Evolutionary conservation across 306 rosid species (phyloP).

Genomic region (Betula pendula): DNA sequence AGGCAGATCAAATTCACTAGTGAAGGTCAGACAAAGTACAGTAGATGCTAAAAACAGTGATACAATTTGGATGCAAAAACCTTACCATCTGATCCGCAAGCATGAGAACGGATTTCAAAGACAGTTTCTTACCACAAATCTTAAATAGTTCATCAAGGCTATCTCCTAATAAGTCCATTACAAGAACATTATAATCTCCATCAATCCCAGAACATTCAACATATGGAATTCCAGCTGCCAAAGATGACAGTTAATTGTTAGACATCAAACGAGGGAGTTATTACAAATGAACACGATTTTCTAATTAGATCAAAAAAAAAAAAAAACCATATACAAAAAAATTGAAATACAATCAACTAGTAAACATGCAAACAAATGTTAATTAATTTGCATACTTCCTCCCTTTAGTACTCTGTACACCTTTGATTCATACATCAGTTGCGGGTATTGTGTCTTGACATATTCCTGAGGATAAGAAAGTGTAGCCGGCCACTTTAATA

Average conservation of each 20-base stretch:
- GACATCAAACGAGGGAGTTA: neutral
- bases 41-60: neutral
- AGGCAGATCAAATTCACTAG: neutral
- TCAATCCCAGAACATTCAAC: neutral
- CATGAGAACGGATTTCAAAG: conserved; percentile 1
- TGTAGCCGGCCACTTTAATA: neutral
- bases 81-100: conserved; percentile 1
- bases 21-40: neutral
- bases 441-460: neutral
- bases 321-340: neutral
- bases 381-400: neutral
- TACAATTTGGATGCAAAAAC: neutral
- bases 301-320: neutral
- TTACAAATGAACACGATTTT: neutral
- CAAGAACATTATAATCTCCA: neutral
- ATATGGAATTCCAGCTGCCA: conserved; percentile 5
- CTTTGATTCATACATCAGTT: neutral
- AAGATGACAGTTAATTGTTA: neutral
- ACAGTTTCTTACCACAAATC: neutral
- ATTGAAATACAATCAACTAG: neutral
- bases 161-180: neutral
- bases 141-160: neutral
- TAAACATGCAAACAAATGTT: neutral
- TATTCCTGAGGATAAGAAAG: neutral
- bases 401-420: neutral